phyloP scores from a whole-genome alignment of 2,329 filamentous ascomycete genomes.

The Scopulariopsis brevicaulis region DNA sequence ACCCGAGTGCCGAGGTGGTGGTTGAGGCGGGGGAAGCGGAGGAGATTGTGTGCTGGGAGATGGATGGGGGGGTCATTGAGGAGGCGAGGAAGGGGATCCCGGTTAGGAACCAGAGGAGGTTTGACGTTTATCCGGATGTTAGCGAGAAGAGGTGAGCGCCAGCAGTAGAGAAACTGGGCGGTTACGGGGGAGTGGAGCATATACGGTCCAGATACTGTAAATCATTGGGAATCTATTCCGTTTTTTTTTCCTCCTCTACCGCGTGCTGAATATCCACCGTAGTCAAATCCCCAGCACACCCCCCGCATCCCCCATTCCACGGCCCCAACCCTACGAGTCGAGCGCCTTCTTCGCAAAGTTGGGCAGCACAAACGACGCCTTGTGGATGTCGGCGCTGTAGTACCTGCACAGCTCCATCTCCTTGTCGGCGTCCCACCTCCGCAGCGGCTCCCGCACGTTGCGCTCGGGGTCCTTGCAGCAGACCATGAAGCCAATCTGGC shows the following conservation, averaged over 20 bases:
- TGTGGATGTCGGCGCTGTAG: slow-evolving; percentile 96
- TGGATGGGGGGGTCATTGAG: slow-evolving; percentile 57
- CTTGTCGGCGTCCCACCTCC: slow-evolving; percentile 73
- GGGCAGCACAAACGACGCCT: slow-evolving; percentile 85
- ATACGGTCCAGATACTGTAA: neutral
- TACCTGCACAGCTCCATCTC: slow-evolving; percentile 90
- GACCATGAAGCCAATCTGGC: slow-evolving; percentile 99
- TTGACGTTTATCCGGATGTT: slow-evolving; percentile 92
- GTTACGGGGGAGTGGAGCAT: neutral
- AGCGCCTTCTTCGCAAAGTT: slow-evolving; percentile 80
- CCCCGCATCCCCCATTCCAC: neutral
- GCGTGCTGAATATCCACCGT: neutral
- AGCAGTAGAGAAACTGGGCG: slow-evolving; percentile 17
- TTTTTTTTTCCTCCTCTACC: neutral
- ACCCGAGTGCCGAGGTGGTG: slow-evolving; percentile 78
- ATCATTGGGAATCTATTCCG: neutral
- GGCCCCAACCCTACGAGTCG: slow-evolving; percentile 18
- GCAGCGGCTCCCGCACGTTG: slow-evolving; percentile 76
- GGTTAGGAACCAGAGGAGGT: slow-evolving; percentile 71
- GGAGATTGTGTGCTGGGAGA: slow-evolving; percentile 61
- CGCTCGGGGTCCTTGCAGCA: slow-evolving; percentile 87
- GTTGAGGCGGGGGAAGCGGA: slow-evolving; percentile 69
- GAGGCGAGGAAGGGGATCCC: slow-evolving; percentile 76
- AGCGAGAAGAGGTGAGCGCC: slow-evolving; percentile 36
- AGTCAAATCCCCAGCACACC: neutral